phyloP scores from a whole-genome alignment of 2,329 filamentous ascomycete species.

The Onygenales sp. region DNA sequence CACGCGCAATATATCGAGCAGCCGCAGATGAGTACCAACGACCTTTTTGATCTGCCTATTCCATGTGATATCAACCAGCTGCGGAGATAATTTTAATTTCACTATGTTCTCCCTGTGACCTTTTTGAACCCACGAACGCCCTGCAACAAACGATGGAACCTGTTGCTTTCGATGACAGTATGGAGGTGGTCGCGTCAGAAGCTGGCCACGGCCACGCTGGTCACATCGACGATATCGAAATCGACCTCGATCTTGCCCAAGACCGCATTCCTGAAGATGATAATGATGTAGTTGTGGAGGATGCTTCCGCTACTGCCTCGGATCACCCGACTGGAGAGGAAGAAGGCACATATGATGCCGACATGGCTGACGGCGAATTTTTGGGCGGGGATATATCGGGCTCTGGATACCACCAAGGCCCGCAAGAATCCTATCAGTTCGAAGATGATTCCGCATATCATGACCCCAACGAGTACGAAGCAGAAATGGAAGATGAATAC shows the following conservation, averaged over 20 bases:
- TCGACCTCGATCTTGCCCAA: constrained; percentile 46
- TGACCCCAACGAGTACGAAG: constrained; percentile 19
- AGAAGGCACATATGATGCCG: constrained; percentile 30
- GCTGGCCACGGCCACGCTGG: constrained; percentile 28
- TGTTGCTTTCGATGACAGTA: constrained; percentile 31
- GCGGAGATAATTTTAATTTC: background rate
- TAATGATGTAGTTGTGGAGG: constrained; percentile 49
- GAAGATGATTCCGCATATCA: constrained; percentile 12
- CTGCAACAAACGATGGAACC: constrained; percentile 24
- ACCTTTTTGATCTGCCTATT: background rate
- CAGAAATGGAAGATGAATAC: constrained; percentile 33
- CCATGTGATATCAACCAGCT: background rate
- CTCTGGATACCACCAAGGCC: constrained; percentile 16
- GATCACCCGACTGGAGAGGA: constrained; percentile 23
- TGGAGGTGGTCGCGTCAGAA: constrained; percentile 34
- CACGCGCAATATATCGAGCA: background rate
- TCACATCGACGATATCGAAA: constrained; percentile 45
- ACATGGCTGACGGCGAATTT: constrained; percentile 37
- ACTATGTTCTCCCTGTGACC: background rate
- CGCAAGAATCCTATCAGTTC: constrained; percentile 19
- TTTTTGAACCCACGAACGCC: background rate
- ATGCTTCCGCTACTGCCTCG: constrained; percentile 32
- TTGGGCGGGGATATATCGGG: constrained; percentile 15
- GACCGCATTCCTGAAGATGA: constrained; percentile 36
- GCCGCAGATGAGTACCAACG: background rate